phyloP scores from a whole-genome alignment of 805 yeast genomes.

The Kockiozyma suomiensis region DNA sequence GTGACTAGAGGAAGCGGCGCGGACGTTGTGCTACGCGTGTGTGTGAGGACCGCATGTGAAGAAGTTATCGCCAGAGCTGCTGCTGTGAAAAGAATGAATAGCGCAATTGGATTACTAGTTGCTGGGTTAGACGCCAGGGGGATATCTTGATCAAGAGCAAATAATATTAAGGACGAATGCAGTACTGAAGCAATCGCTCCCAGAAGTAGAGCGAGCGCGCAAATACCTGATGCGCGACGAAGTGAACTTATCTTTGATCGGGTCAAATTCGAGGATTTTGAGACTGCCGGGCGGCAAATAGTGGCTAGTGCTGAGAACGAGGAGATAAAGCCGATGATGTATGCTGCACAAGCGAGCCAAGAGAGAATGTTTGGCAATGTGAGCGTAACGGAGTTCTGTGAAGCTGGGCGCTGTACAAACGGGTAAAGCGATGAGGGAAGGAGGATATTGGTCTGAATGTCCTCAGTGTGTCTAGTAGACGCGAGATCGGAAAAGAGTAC shows the following conservation, averaged over 20 bases:
- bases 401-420: neutral
- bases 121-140: constrained; percentile 11
- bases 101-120: neutral
- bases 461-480: constrained; percentile 2
- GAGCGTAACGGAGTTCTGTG: neutral
- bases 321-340: constrained; percentile 13
- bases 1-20: neutral
- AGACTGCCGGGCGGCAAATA: neutral
- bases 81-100: neutral
- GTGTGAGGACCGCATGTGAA: neutral
- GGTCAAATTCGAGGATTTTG: neutral
- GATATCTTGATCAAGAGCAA: constrained; percentile 17
- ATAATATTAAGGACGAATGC: neutral
- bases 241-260: neutral
- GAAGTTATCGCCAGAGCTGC: neutral
- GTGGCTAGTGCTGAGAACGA: constrained; percentile 5
- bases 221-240: constrained; percentile 1
- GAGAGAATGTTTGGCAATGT: constrained; percentile 15
- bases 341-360: constrained; percentile 6
- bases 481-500: constrained; percentile 13
- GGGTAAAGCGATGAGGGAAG: constrained; percentile 20
- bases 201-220: constrained; percentile 6
- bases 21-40: neutral
- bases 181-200: constrained; percentile 6
- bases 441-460: constrained; percentile 23